Evolutionary conservation across 805 yeast species (phyloP).

Genomic region (Candida michaelii): DNA sequence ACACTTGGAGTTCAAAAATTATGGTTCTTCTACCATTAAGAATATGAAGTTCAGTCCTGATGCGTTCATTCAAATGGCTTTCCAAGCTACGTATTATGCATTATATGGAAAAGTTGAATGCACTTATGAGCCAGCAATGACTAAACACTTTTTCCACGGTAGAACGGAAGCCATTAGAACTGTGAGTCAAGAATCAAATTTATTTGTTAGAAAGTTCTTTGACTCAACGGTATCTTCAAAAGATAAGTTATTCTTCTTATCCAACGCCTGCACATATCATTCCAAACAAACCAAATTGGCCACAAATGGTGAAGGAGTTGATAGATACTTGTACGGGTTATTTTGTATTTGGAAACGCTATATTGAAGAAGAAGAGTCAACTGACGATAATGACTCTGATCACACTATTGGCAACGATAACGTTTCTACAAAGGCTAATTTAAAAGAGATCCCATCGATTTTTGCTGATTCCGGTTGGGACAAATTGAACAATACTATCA

Average conservation of each 20-base stretch:
- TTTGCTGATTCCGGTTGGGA: constrained; percentile 91
- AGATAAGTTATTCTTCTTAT: constrained; percentile 59
- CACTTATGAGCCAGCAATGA: constrained; percentile 96
- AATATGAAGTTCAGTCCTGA: constrained; percentile 88
- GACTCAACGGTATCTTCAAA: constrained; percentile 58
- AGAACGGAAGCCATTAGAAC: constrained; percentile 91
- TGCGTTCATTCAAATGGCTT: constrained; percentile 91
- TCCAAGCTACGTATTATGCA: constrained; percentile 90
- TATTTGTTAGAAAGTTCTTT: constrained; percentile 81
- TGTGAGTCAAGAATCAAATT: constrained; percentile 75
- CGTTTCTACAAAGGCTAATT: constrained; percentile 24
- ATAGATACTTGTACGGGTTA: constrained; percentile 84
- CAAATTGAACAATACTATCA: constrained; percentile 71
- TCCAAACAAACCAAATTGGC: constrained; percentile 65
- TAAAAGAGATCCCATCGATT: constrained; percentile 58
- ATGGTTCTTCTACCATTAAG: constrained; percentile 77
- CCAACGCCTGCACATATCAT: constrained; percentile 72
- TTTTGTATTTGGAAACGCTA: constrained; percentile 84
- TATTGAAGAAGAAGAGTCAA: constrained; percentile 26
- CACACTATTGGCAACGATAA: constrained; percentile 25
- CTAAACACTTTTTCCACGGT: constrained; percentile 82
- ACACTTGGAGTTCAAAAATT: constrained; percentile 68
- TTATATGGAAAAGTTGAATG: constrained; percentile 90
- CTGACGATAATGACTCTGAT: constrained; percentile 25
- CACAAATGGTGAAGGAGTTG: constrained; percentile 83